Conservation (phyloP, 495 filamentous ascomycete genomes). For the Hamigera avellanea region DNA sequence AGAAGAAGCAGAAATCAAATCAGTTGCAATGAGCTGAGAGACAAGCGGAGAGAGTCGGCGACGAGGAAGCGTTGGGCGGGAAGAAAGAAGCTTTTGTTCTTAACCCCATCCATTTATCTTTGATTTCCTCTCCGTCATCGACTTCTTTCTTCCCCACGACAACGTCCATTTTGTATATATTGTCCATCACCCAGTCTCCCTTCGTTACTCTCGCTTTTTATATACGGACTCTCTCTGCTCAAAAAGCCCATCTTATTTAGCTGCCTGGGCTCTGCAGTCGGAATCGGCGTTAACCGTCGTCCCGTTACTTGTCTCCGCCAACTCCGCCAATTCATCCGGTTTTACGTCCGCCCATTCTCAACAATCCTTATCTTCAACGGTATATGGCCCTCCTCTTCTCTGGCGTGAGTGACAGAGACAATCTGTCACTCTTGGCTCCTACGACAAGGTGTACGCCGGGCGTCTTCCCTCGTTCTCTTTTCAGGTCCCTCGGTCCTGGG, state of each 20-base stretch:
- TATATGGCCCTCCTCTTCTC: constrained; percentile 1
- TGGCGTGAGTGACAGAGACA: constrained; percentile 14
- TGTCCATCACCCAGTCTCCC: too few species aligned
- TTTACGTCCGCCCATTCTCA: constrained; percentile 1
- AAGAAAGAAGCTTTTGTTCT: too few species aligned
- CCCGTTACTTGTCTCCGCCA: not conserved
- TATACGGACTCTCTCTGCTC: too few species aligned
- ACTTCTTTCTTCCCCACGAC: too few species aligned
- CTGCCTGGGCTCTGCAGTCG: not conserved
- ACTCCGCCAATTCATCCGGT: not conserved
- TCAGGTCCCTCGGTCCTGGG: constrained; percentile 12
- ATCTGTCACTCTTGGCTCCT: constrained; percentile 12
- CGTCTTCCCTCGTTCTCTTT: constrained; percentile 8
- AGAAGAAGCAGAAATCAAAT: not conserved
- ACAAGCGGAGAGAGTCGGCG: not conserved
- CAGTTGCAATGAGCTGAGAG: not conserved
- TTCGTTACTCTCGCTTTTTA: too few species aligned
- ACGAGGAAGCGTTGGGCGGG: too few species aligned
- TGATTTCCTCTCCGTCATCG: too few species aligned
- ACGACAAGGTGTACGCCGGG: constrained; percentile 14
- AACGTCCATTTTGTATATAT: too few species aligned
- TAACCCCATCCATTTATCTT: too few species aligned
- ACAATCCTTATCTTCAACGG: not conserved
- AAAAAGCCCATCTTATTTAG: too few species aligned
- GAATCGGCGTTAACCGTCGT: not conserved